Percentiles rank a stretch among this genome's conserved stretches.
phyloP scores from a whole-genome alignment of 1,284 basidiomycete species.

The Puccinia coronata region DNA sequence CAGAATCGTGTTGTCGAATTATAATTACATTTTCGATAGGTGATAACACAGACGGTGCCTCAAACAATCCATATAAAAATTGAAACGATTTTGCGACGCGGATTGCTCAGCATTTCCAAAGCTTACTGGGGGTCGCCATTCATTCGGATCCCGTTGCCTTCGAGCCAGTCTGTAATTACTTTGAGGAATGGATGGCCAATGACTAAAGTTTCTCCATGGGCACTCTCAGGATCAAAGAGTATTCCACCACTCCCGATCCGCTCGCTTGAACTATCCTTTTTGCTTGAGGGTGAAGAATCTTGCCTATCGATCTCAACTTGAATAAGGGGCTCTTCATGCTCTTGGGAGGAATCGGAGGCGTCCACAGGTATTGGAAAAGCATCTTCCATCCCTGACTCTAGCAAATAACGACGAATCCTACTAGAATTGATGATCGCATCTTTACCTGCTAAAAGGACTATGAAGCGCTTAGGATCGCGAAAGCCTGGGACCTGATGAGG shows the following conservation, averaged over 20 bases:
- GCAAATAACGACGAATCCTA: slow-evolving; percentile 32
- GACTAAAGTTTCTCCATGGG: slow-evolving; percentile 40
- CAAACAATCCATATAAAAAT: not conserved
- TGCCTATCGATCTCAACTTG: slow-evolving; percentile 20
- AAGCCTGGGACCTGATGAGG: slow-evolving; percentile 47
- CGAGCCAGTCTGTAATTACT: slow-evolving; percentile 20
- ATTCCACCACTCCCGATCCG: slow-evolving; percentile 26
- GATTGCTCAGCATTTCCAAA: not conserved
- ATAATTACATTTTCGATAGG: not conserved
- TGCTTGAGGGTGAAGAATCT: not conserved
- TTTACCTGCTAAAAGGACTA: slow-evolving; percentile 25
- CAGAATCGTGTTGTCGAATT: slow-evolving; percentile 11
- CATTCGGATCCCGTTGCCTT: slow-evolving; percentile 27
- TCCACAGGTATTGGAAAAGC: not conserved
- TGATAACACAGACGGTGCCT: not conserved
- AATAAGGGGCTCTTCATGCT: not conserved
- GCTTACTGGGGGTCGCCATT: not conserved
- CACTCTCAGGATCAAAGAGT: slow-evolving; percentile 17
- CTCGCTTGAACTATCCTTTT: not conserved
- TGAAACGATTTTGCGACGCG: not conserved
- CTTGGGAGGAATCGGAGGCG: not conserved
- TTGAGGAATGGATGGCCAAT: slow-evolving; percentile 30
- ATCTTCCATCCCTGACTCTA: slow-evolving; percentile 39
- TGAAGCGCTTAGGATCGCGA: slow-evolving; percentile 36
- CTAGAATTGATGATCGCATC: slow-evolving; percentile 38